Percentiles rank a stretch among this genome's conserved stretches.
Conservation (phyloP, 2,329 filamentous ascomycete species). For the Stagonosporopsis chrysanthemi region DNA sequence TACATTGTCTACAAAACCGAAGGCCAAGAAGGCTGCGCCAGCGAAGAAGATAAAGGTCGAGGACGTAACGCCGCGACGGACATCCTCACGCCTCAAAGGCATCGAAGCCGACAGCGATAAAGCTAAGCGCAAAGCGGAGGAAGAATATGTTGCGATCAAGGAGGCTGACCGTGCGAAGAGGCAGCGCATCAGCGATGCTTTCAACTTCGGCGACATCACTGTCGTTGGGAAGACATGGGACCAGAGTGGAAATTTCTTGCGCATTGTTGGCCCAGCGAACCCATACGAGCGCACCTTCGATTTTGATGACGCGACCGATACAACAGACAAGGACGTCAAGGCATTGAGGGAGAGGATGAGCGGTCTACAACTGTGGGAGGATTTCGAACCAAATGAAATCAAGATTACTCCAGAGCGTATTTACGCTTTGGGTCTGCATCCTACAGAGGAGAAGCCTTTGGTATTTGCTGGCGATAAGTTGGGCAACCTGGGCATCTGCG, state of each 20-base stretch:
- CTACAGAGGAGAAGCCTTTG: slow-evolving; percentile 82
- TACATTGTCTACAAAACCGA: slow-evolving; percentile 55
- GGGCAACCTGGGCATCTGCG: slow-evolving; percentile 88
- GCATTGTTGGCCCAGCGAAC: slow-evolving; percentile 74
- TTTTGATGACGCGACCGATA: slow-evolving; percentile 81
- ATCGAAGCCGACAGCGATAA: slow-evolving; percentile 72
- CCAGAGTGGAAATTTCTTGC: slow-evolving; percentile 70
- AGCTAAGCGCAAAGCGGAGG: slow-evolving; percentile 72
- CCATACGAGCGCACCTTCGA: slow-evolving; percentile 86
- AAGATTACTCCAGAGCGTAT: slow-evolving; percentile 35
- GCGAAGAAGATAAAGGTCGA: slow-evolving; percentile 66
- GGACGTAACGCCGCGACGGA: slow-evolving; percentile 62
- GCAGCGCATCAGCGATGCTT: slow-evolving; percentile 69
- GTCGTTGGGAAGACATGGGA: slow-evolving; percentile 83
- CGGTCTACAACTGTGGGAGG: slow-evolving; percentile 78
- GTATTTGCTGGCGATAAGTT: slow-evolving; percentile 95
- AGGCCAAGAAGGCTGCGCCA: slow-evolving; percentile 52
- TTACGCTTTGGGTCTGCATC: slow-evolving; percentile 89
- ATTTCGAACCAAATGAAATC: slow-evolving; percentile 75
- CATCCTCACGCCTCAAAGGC: slow-evolving; percentile 68
- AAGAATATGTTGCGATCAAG: slow-evolving; percentile 64
- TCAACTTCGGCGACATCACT: slow-evolving; percentile 78
- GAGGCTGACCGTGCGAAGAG: slow-evolving; percentile 68
- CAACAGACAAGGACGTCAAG: slow-evolving; percentile 77
- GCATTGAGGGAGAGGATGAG: slow-evolving; percentile 79